Percentiles rank a stretch among this genome's conserved stretches.
These are phyloP conservation scores for Suillus tomentosus DNA, from an alignment of 768 basidiomycete genomes.

Conservation along the genomic window DNA sequence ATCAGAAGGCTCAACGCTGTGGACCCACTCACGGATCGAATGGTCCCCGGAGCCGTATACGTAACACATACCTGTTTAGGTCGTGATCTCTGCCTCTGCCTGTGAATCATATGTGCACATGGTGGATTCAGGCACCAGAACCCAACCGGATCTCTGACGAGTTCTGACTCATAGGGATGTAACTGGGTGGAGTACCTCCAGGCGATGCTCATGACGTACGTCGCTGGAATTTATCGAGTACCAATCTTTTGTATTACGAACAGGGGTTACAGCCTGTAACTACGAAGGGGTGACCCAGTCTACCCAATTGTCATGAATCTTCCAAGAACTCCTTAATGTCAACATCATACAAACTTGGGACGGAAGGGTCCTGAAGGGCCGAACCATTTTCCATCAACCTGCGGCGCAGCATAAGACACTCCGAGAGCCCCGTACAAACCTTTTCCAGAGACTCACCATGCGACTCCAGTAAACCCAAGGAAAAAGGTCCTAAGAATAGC, in stretches of 20 bases:
- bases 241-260: neutral
- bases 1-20: no score
- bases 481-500: constrained; percentile 30
- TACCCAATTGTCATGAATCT: neutral
- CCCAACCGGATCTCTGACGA: neutral
- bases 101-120: no score
- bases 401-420: constrained; percentile 54
- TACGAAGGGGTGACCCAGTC: neutral
- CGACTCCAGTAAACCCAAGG: constrained; percentile 72
- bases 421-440: constrained; percentile 61
- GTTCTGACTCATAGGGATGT: neutral
- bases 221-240: neutral
- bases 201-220: neutral
- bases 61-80: no score
- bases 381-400: constrained; percentile 50
- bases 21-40: no score
- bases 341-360: constrained; percentile 37
- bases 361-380: constrained; percentile 43
- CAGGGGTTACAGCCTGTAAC: no score
- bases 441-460: constrained; percentile 51
- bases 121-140: neutral
- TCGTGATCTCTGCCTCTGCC: no score
- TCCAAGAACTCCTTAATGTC: constrained; percentile 8
- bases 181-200: neutral
- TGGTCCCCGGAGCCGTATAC: no score